A percentile compares a stretch with the other conserved stretches of the same genome.
phyloP scores from a whole-genome alignment of 768 basidiomycete genomes.

The Amanita rimosa region DNA sequence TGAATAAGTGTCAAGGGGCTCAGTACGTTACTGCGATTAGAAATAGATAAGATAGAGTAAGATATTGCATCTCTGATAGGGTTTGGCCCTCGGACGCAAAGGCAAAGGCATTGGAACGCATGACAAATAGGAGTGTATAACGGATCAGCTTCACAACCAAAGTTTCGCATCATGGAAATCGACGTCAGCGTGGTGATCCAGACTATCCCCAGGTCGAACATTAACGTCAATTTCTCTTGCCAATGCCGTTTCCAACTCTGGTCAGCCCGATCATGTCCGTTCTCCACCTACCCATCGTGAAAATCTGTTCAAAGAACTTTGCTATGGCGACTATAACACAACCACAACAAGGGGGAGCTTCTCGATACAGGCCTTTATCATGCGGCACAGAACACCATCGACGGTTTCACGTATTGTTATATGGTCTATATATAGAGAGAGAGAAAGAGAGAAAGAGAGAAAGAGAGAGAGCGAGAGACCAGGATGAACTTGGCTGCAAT shows the following conservation, averaged over 20 bases:
- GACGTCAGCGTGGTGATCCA: neutral
- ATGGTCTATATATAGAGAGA: no score
- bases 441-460: no score
- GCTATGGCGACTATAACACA: neutral
- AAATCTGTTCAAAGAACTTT: neutral
- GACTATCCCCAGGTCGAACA: neutral
- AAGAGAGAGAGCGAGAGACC: no score
- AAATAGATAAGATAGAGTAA: neutral
- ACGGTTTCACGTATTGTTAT: no score
- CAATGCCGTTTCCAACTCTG: neutral
- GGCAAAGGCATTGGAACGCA: neutral
- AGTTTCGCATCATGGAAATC: neutral
- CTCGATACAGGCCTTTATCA: neutral
- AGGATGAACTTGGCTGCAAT: no score
- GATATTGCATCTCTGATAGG: neutral
- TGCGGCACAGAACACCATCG: neutral
- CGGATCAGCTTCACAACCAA: neutral
- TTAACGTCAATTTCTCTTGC: neutral
- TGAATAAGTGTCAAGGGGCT: no score
- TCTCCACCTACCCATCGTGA: constrained; percentile 1
- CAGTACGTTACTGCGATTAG: neutral
- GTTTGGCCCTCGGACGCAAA: neutral
- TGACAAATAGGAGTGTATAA: neutral
- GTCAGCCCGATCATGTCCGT: neutral
- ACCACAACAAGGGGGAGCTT: no score